Evolutionary conservation across 495 filamentous ascomycete genomes (phyloP), one percentile per base, ranked within the genome.

Genomic region (Aspergillus carlsbadensis): DNA sequence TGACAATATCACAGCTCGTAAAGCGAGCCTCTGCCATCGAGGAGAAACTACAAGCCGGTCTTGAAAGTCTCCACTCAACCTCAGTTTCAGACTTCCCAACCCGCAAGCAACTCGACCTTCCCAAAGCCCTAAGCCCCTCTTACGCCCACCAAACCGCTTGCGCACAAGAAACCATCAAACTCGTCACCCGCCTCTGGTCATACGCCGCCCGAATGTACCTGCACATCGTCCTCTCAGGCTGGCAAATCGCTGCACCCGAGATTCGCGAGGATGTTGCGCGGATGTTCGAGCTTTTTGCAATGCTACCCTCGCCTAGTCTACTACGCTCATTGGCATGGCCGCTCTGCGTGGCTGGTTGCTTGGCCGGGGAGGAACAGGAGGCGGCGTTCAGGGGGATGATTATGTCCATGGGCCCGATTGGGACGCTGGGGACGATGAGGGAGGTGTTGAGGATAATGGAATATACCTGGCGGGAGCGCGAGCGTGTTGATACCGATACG

Each of bases 271-370:
- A 24, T 21, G 33, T 51, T 37, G n/a, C 11, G 5, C 29, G 17
- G 5, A 37, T 14, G 11, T 22, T 51, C 5, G 48, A 37, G 5
- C 36, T 51, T 10, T 37, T 51, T 21, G 10, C 31, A 8, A 39
- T 6, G 15, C 48, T 51, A 8, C 33, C 48, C 20, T 24, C 33
- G 5, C n/a, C 48, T 20, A n/a, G n/a, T n/a, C 18, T 11, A 6
- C 21, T 51, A 15, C 48, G 48, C n/a, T 31, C 48, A 8, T 17
- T 37, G 10, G 48, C 36, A 2, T 51, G 48, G 48, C 48, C 48
- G 34, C 21, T 51, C 14, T 51, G 48, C 21, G 29, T 51, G 5
- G 48, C 48, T 3, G 48, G 48, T 24, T 51, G 48, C 36, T 33
- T 51, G 3, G 48, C 48, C n/a, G 36, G 18, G 3, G 34, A 36